Evolutionary conservation across 106 monocot species (phyloP), one percentile per base, ranked within the genome.

Genomic region (Dendrobium officinale): DNA sequence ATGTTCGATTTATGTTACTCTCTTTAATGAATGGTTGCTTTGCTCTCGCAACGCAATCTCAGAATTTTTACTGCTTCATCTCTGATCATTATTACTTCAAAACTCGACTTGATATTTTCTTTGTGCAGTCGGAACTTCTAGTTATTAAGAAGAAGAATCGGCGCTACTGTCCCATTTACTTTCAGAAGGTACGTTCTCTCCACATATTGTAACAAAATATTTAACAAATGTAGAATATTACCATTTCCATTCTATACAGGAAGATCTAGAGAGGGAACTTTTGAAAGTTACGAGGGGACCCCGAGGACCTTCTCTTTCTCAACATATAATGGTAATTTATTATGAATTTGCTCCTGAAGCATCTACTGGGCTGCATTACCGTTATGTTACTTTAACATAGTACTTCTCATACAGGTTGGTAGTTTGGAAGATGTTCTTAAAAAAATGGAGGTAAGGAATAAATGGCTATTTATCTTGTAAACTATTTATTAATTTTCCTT

Each of bases 251-350:
- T 54, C 59, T 79, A 40, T 78, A 18, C 83, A 95, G 98, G 98
- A 99, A 88, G 98, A 99, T 79, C 88, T 99, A 85, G 98, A 99
- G 55, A 86, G 88, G 75, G 98, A 99, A 77, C 98, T 99, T 82
- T 64, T 79, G 61, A 94, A 88, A 83, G 72, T 83, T 18, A 84
- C 95, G 18, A 90, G 73, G 61, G 29, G 81, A 77, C 88, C 91
- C 58, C 91, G 85, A 79, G 92, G 85, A 81, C 79, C 82, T 8
- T 86, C 80, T 24, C 59, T 82, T 76, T 88, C 93, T 82, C 91
- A 88, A 59, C 84, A 91, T 79, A 91, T 99, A 27, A 86, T 95
- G 98, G 98, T 95, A 61, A 61, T 61, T 61, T 22, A 61, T 61
- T 22, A 61, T 61, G 4, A 61, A 10, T 41, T 75, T 37, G 11